Evolutionary conservation across 1,284 basidiomycete species (phyloP).

Genomic region (Pascua guehoae): DNA sequence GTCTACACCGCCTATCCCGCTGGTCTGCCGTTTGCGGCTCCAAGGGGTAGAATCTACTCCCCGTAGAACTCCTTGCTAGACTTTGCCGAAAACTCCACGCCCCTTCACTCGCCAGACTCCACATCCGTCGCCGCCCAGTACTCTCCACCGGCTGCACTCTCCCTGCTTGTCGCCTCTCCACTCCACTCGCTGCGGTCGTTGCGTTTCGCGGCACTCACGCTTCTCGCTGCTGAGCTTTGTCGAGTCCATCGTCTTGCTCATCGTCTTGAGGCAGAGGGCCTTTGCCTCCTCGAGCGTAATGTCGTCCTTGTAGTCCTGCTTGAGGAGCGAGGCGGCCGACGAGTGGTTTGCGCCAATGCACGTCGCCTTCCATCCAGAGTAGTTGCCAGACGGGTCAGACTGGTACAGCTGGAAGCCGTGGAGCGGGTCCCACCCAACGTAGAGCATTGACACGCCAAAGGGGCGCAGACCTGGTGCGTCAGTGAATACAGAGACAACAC

Average conservation of each 20-base stretch:
- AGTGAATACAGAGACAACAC: not conserved
- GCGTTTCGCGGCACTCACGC: slow-evolving; percentile 56
- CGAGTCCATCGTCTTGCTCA: slow-evolving; percentile 99
- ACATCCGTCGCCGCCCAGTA: too few species aligned
- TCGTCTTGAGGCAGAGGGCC: slow-evolving; percentile 81
- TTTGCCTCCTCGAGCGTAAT: slow-evolving; percentile 88
- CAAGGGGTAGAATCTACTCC: too few species aligned
- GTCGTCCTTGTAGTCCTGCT: slow-evolving; percentile 99
- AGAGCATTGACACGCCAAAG: slow-evolving; percentile 94
- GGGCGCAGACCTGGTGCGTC: slow-evolving; percentile 74
- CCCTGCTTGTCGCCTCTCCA: not conserved
- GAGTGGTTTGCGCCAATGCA: slow-evolving; percentile 97
- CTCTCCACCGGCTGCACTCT: too few species aligned
- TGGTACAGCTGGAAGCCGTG: slow-evolving; percentile 98
- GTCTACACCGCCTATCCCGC: too few species aligned
- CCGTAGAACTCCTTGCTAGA: too few species aligned
- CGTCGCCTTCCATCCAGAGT: slow-evolving; percentile 98
- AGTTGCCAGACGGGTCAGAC: slow-evolving; percentile 97
- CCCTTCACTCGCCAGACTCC: too few species aligned
- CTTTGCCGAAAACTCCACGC: too few species aligned
- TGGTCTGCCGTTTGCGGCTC: too few species aligned
- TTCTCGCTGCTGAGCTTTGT: slow-evolving; percentile 94
- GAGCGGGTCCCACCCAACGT: slow-evolving; percentile 93
- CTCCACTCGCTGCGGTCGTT: not conserved
- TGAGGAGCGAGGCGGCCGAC: slow-evolving; percentile 60